Evolutionary conservation across 1,284 basidiomycete genomes (phyloP).

Genomic region (Erythrobasidium hasegawianum): DNA sequence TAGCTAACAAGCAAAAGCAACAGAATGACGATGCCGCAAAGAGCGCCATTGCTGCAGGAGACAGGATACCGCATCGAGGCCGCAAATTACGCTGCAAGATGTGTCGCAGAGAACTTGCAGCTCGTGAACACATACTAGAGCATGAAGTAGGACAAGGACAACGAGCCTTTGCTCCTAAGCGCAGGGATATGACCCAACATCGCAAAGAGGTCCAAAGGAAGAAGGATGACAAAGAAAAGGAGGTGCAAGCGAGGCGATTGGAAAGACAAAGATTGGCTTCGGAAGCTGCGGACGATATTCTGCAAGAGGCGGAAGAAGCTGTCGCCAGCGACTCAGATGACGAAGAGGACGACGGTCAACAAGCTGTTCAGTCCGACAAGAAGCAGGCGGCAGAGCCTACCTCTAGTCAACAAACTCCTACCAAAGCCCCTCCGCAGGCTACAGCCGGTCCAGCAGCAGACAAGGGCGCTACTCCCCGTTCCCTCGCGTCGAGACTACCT

Average conservation of each 20-base stretch:
- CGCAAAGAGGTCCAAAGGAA: conserved; percentile 40
- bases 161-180: conserved; percentile 45
- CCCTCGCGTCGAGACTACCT: conserved; percentile 7
- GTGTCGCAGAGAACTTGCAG: conserved; percentile 81
- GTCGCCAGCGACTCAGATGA: not conserved
- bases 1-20: conserved; percentile 36
- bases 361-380: not conserved
- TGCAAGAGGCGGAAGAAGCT: conserved; percentile 22
- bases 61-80: conserved; percentile 36
- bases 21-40: conserved; percentile 28
- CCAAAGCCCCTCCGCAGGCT: not conserved
- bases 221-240: conserved; percentile 35
- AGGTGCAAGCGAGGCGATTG: conserved; percentile 18
- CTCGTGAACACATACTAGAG: conserved; percentile 84
- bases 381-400: not conserved
- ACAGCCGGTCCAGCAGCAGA: not conserved
- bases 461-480: not conserved
- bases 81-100: conserved; percentile 76
- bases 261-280: conserved; percentile 27
- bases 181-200: conserved; percentile 45
- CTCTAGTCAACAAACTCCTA: not conserved
- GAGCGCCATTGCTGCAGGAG: not conserved
- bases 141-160: conserved; percentile 62
- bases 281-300: conserved; percentile 28
- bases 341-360: not conserved